A percentile compares a stretch with the other conserved stretches of the same genome.
phyloP scores from a whole-genome alignment of 176 grass and related monocot genomes.

The Avena insularis region DNA sequence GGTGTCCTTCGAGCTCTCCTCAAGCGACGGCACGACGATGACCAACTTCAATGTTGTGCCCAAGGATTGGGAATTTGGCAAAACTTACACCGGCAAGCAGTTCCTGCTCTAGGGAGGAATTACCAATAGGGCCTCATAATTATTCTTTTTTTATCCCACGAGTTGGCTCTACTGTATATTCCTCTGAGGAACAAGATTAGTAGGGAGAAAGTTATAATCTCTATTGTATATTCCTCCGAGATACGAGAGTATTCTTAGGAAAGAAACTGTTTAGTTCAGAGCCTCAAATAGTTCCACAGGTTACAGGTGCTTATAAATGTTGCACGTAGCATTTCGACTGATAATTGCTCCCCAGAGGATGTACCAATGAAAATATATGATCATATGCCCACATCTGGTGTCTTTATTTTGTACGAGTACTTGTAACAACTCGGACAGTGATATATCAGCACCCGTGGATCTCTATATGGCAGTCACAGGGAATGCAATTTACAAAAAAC shows the following conservation, averaged over 20 bases:
- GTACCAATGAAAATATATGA: conserved; percentile 31
- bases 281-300: conserved; percentile 30
- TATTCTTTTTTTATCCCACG: conserved; percentile 51
- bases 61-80: conserved; percentile 83
- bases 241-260: conserved; percentile 38
- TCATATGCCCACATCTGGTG: not conserved
- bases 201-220: conserved; percentile 28
- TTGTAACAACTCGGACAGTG: not conserved
- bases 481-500: not conserved
- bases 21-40: conserved; percentile 72
- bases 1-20: conserved; percentile 88
- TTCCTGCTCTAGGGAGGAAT: conserved; percentile 75
- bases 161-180: conserved; percentile 55
- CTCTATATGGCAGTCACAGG: not conserved
- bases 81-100: conserved; percentile 88
- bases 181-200: conserved; percentile 44
- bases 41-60: conserved; percentile 76
- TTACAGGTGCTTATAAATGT: conserved; percentile 5
- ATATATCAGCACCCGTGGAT: not conserved
- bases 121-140: conserved; percentile 16
- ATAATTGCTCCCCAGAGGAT: conserved; percentile 39
- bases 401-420: not conserved
- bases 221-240: conserved; percentile 55
- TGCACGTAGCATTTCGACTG: conserved; percentile 21
- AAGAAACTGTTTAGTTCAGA: conserved; percentile 37